These are phyloP conservation scores for Quercus alba DNA, from an alignment of 306 rosid genomes.

Conservation along the genomic window DNA sequence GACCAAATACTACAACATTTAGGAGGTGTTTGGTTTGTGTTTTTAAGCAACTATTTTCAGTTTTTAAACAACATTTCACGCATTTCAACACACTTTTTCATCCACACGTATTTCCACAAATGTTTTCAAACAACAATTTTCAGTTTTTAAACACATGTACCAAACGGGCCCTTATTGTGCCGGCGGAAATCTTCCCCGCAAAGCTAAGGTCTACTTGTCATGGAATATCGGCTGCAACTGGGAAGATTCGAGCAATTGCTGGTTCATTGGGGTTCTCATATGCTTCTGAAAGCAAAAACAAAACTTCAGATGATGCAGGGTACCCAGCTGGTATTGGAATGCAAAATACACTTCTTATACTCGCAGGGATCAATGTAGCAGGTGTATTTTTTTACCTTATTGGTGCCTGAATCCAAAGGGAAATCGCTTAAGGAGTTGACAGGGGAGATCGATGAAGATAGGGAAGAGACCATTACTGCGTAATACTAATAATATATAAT, in stretches of 20 bases:
- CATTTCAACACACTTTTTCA: no score
- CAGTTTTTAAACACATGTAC: no score
- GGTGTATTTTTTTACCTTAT: slow-evolving; percentile 11
- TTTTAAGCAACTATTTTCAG: no score
- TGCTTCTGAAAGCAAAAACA: neutral
- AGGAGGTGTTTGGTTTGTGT: no score
- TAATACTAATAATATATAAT: neutral
- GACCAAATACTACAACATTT: slow-evolving; percentile 22
- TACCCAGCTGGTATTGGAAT: slow-evolving; percentile 21
- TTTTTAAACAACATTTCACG: no score
- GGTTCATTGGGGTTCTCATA: slow-evolving; percentile 21
- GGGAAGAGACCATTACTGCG: neutral
- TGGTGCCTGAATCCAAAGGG: slow-evolving; percentile 22
- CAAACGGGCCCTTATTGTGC: no score
- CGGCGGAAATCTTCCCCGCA: slow-evolving; percentile 21
- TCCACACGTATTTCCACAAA: no score
- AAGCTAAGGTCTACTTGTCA: slow-evolving; percentile 22
- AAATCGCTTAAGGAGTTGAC: slow-evolving; percentile 20
- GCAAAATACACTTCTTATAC: slow-evolving; percentile 3
- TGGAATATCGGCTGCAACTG: slow-evolving; percentile 24
- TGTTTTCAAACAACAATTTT: no score
- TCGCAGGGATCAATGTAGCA: neutral
- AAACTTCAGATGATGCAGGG: neutral
- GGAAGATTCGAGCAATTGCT: slow-evolving; percentile 17
- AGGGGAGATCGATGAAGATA: neutral